Percentiles rank a stretch among this genome's conserved stretches.
Evolutionary conservation across 1,284 basidiomycete species (phyloP).

Genomic region (Malassezia restricta): DNA sequence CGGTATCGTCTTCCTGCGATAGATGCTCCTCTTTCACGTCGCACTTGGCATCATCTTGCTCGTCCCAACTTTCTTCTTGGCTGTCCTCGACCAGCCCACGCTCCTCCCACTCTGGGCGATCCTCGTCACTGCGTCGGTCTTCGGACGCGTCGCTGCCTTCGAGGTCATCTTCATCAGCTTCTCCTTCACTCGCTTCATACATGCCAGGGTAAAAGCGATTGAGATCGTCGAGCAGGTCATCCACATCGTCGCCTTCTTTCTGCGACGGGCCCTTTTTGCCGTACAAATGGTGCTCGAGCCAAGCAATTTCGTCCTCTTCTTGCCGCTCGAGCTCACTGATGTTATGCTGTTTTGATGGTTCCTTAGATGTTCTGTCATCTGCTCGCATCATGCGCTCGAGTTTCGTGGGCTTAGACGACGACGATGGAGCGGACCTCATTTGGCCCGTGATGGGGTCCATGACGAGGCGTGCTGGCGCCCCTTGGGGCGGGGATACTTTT

Average conservation of each 20-base stretch:
- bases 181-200: constrained; percentile 17
- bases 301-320: constrained; percentile 44
- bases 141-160: background rate
- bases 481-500: background rate
- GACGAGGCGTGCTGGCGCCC: background rate
- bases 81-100: background rate
- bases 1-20: background rate
- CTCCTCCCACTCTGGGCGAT: background rate
- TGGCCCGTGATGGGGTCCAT: constrained; percentile 12
- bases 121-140: background rate
- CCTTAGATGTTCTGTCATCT: background rate
- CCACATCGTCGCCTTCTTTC: constrained; percentile 24
- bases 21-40: background rate
- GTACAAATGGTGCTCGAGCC: constrained; percentile 37
- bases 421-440: background rate
- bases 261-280: constrained; percentile 16
- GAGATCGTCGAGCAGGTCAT: constrained; percentile 31
- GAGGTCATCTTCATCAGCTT: constrained; percentile 1
- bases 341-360: background rate
- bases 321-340: constrained; percentile 20
- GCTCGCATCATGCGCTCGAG: background rate
- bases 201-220: constrained; percentile 29
- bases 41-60: constrained; percentile 20
- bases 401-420: background rate
- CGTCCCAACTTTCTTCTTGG: constrained; percentile 3